Evolutionary conservation across 148 eudicot species (phyloP).

Genomic region (Hydrangea macrophylla): DNA sequence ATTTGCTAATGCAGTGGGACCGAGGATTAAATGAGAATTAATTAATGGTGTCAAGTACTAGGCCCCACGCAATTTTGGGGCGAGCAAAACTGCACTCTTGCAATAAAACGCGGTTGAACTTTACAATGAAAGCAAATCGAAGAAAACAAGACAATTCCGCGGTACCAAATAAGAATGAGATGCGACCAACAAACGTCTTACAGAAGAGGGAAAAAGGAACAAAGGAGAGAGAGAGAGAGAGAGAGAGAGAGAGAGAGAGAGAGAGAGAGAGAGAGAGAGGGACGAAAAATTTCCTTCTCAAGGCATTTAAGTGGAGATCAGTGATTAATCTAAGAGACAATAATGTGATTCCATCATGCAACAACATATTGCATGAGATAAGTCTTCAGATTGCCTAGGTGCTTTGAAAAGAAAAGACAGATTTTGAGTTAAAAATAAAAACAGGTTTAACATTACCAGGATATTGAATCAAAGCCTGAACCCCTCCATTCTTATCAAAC

Average conservation of each 20-base stretch:
- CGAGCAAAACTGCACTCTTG: not conserved
- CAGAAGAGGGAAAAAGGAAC: too few species aligned
- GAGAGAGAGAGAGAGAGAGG: not conserved
- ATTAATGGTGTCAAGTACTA: too few species aligned
- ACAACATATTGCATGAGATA: not conserved
- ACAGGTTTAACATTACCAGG: constrained; percentile 50
- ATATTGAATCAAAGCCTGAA: constrained; percentile 95
- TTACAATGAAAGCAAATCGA: not conserved
- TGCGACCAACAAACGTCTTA: too few species aligned
- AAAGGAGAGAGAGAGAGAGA: not conserved
- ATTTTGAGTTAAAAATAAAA: not conserved
- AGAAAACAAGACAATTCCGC: not conserved
- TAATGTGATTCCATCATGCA: too few species aligned
- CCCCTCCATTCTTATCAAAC: constrained; percentile 96
- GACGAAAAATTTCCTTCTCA: too few species aligned
- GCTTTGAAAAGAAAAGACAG: not conserved
- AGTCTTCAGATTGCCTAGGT: not conserved
- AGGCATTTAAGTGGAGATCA: too few species aligned
- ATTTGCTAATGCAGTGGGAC: too few species aligned
- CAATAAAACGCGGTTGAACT: not conserved
- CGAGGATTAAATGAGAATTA: too few species aligned
- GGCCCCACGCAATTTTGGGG: too few species aligned
- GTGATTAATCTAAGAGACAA: not conserved
- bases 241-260: not conserved
- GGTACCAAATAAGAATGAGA: not conserved